phyloP scores from a whole-genome alignment of 1,139 yeast species.

The Pichia sp. region DNA sequence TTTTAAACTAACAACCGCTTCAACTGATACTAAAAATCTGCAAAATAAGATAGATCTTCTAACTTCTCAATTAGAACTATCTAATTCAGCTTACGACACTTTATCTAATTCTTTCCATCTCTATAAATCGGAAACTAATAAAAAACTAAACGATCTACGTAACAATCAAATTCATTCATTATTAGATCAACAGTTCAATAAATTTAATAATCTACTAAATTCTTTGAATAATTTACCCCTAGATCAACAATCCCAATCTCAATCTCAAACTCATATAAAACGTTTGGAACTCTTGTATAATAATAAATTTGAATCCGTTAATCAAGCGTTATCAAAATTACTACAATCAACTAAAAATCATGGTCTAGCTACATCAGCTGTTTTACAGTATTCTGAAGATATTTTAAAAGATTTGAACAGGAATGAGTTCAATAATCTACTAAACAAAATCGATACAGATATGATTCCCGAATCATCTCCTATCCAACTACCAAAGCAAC shows the following conservation, averaged over 20 bases:
- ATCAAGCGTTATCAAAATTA: conserved; percentile 38
- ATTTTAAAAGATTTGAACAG: conserved; percentile 23
- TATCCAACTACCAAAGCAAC: too few species aligned
- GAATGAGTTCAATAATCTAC: too few species aligned
- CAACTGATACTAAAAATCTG: conserved; percentile 41
- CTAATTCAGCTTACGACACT: conserved; percentile 58
- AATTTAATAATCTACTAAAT: conserved; percentile 29
- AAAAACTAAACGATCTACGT: conserved; percentile 30
- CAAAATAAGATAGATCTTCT: conserved; percentile 42
- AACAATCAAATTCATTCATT: conserved; percentile 35
- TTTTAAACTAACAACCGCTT: conserved; percentile 42
- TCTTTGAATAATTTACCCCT: conserved; percentile 30
- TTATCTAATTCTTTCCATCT: conserved; percentile 49
- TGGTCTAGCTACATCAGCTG: conserved; percentile 30
- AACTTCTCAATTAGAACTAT: conserved; percentile 48
- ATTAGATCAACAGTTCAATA: too few species aligned
- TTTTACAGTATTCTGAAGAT: conserved; percentile 28
- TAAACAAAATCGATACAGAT: too few species aligned
- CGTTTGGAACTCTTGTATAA: conserved; percentile 32
- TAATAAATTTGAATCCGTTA: conserved; percentile 40
- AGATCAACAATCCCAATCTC: conserved; percentile 41
- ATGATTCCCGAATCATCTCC: too few species aligned
- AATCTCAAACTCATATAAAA: conserved; percentile 27
- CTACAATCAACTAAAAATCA: conserved; percentile 42
- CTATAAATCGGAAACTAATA: conserved; percentile 46